phyloP scores from a whole-genome alignment of 2,329 filamentous ascomycete species.

The Westerdykella ornata region DNA sequence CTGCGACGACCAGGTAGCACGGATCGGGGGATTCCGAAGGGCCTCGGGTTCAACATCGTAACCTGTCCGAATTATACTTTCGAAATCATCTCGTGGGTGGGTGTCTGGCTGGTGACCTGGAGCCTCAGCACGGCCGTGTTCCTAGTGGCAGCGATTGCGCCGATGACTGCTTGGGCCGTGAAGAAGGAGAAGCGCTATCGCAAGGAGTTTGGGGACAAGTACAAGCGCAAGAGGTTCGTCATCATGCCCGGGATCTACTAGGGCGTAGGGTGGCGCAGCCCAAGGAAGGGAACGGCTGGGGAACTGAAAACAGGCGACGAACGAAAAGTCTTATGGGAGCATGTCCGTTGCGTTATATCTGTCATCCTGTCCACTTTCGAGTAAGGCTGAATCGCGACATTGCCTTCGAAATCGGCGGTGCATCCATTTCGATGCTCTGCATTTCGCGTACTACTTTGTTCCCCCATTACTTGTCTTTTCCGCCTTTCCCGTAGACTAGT shows the following conservation, averaged over 20 bases:
- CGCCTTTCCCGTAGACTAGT: no score
- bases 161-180: conserved; percentile 82
- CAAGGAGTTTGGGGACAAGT: conserved; percentile 84
- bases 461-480: no score
- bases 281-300: no score
- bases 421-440: no score
- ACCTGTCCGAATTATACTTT: conserved; percentile 98
- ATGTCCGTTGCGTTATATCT: no score
- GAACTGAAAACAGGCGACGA: no score
- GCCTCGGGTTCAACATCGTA: conserved; percentile 76
- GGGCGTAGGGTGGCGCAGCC: background rate
- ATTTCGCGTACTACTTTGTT: no score
- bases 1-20: conserved; percentile 70
- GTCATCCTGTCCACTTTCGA: no score
- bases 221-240: conserved; percentile 86
- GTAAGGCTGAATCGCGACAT: no score
- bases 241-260: conserved; percentile 74
- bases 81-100: conserved; percentile 79
- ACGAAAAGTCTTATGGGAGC: no score
- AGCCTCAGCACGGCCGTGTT: conserved; percentile 75
- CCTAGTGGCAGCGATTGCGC: conserved; percentile 60
- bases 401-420: no score
- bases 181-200: conserved; percentile 90
- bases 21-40: conserved; percentile 79
- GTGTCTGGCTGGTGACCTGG: conserved; percentile 70